These are phyloP conservation scores for Handroanthus guayacan DNA, from an alignment of 257 asterid species.

Conservation along the genomic window DNA sequence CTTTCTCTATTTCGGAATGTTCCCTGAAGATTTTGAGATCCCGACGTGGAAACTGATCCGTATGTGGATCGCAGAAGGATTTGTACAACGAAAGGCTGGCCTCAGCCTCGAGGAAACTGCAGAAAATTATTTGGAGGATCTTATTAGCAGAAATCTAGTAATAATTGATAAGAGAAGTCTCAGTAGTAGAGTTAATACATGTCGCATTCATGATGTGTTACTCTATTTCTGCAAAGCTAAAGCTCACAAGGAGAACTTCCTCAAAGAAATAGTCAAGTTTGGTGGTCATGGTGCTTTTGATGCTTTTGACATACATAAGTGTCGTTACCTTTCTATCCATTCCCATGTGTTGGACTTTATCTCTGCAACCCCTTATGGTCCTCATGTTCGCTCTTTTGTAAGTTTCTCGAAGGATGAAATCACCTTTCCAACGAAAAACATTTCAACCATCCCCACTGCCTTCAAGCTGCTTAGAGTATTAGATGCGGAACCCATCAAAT, in stretches of 20 bases:
- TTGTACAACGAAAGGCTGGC: slow-evolving; percentile 22
- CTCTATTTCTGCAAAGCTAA: slow-evolving; percentile 38
- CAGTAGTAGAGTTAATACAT: slow-evolving; percentile 39
- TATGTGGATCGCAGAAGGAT: slow-evolving; percentile 46
- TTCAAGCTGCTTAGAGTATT: slow-evolving; percentile 55
- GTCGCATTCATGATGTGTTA: slow-evolving; percentile 37
- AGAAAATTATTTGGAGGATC: slow-evolving; percentile 39
- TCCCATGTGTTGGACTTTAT: slow-evolving; percentile 35
- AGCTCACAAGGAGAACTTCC: slow-evolving; percentile 30
- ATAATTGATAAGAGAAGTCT: slow-evolving; percentile 27
- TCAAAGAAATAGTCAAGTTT: slow-evolving; percentile 39
- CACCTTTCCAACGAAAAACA: slow-evolving; percentile 17
- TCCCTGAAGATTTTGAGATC: slow-evolving; percentile 42
- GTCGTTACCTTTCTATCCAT: slow-evolving; percentile 48
- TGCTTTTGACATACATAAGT: slow-evolving; percentile 3
- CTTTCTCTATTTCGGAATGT: slow-evolving; percentile 40
- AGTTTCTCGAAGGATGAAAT: slow-evolving; percentile 43
- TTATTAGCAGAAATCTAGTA: slow-evolving; percentile 43
- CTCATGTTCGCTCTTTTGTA: slow-evolving; percentile 49
- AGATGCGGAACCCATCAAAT: slow-evolving; percentile 45
- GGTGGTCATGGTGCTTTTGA: too few species aligned
- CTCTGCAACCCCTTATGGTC: slow-evolving; percentile 25
- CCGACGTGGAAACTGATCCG: slow-evolving; percentile 38
- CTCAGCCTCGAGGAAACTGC: slow-evolving; percentile 35
- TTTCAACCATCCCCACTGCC: slow-evolving; percentile 42